phyloP scores from a whole-genome alignment of 2,329 filamentous ascomycete species.

The Microdochium paspali region DNA sequence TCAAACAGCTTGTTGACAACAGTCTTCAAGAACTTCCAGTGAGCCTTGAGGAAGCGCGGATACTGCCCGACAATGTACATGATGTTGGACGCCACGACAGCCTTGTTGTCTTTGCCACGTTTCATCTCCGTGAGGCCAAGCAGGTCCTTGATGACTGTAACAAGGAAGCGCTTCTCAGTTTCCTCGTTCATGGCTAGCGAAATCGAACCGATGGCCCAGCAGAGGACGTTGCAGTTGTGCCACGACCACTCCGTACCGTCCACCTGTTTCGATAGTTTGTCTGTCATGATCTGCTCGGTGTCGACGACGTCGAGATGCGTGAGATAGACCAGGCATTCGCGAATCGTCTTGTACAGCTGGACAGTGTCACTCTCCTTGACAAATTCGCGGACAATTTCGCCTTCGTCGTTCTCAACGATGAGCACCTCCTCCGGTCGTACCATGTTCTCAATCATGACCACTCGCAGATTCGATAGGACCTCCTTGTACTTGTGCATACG shows the following conservation, averaged over 20 bases:
- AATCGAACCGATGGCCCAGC: constrained; percentile 98
- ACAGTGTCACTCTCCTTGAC: constrained; percentile 99
- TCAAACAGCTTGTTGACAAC: constrained; percentile 99
- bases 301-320: constrained; percentile 96
- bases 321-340: constrained; percentile 93
- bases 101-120: constrained; percentile 98
- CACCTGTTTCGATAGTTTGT: constrained; percentile 91
- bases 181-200: constrained; percentile 99
- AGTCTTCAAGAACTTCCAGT: constrained; percentile 99
- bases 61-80: constrained; percentile 99
- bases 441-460: constrained; percentile 99
- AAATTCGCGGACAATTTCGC: constrained; percentile 97
- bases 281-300: constrained; percentile 98
- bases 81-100: constrained; percentile 97
- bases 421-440: constrained; percentile 94
- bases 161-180: constrained; percentile 95
- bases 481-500: constrained; percentile 98
- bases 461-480: constrained; percentile 83
- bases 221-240: constrained; percentile 99
- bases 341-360: constrained; percentile 96
- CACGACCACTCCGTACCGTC: constrained; percentile 97
- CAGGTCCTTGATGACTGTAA: constrained; percentile 97
- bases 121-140: constrained; percentile 98
- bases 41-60: constrained; percentile 93
- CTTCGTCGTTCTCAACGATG: constrained; percentile 99